phyloP scores from a whole-genome alignment of 345 rosid species.

The Eucalyptus coolabah region DNA sequence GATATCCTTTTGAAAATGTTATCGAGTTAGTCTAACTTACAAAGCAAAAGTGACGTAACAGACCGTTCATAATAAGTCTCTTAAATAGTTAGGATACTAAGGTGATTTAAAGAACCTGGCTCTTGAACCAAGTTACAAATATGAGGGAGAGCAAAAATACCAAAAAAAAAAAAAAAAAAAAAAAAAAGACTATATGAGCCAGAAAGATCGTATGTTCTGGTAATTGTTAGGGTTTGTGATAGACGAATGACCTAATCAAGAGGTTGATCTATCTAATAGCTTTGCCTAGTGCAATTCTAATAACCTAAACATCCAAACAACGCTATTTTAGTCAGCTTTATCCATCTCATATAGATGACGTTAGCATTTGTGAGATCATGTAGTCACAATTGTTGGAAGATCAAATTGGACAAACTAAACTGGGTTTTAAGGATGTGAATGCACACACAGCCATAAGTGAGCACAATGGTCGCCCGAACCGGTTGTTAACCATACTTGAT shows the following conservation, averaged over 20 bases:
- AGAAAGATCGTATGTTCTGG: background rate
- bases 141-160: background rate
- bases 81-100: background rate
- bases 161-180: too few relatives aligned
- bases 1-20: background rate
- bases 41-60: background rate
- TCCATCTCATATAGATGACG: background rate
- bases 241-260: background rate
- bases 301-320: background rate
- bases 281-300: background rate
- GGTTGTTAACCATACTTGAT: background rate
- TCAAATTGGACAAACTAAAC: background rate
- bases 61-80: background rate
- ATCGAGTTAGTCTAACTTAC: background rate
- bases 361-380: background rate
- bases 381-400: background rate
- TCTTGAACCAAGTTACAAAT: background rate
- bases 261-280: background rate
- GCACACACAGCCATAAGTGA: background rate
- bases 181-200: background rate
- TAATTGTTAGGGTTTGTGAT: background rate
- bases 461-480: rapidly evolving
- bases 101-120: background rate
- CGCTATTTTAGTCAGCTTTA: background rate
- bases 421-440: background rate